Evolutionary conservation across 208 protist species (phyloP), one percentile per base, ranked within the genome.

Genomic region (Spongospora subterranea): DNA sequence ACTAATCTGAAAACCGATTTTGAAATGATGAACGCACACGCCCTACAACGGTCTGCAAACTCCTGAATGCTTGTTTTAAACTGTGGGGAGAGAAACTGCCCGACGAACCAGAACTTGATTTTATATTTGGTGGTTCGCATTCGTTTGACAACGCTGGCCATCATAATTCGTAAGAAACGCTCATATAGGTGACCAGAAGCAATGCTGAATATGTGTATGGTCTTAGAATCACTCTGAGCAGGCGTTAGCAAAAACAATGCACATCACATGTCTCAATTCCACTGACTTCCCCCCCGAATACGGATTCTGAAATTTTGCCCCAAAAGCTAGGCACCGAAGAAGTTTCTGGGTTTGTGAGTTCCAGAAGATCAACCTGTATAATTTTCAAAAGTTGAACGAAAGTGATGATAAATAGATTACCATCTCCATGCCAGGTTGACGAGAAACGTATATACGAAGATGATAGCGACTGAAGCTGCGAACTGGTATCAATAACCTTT

Each of bases 81-180:
- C 76, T 95, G 91, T 17, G 98, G 98, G 0, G 97, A 99, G 0
- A 99, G 91, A 91, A 98, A 99, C 93, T 99, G 98, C 46, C 98
- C 96, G 46, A 99, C 95, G 1, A 99, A 95, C 98, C 98, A 99
- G 92, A 99, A 99, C 93, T 99, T 99, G 88, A 99, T 97, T 50
- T 66, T 91, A 29, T 40, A n/a, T 45, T 92, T 91, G 0, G 91
- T 93, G 40, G 82, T 35, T 46, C n/a, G 17, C n/a, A 91, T 77
- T 38, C 40, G 46, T n/a, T 96, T 95, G 88, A 97, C 93, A 1
- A 99, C 98, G 50, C 94, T 98, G 89, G 97, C 93, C 95, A 99
- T 99, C 98, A 99, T 99, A 94, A 99, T 99, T 82, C 97, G 96
- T 29, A 99, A 91, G 89, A 99, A 98, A 32, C 98, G 96, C 93